phyloP scores from a whole-genome alignment of 23 red algal species.

The Gracilariopsis chorda region DNA sequence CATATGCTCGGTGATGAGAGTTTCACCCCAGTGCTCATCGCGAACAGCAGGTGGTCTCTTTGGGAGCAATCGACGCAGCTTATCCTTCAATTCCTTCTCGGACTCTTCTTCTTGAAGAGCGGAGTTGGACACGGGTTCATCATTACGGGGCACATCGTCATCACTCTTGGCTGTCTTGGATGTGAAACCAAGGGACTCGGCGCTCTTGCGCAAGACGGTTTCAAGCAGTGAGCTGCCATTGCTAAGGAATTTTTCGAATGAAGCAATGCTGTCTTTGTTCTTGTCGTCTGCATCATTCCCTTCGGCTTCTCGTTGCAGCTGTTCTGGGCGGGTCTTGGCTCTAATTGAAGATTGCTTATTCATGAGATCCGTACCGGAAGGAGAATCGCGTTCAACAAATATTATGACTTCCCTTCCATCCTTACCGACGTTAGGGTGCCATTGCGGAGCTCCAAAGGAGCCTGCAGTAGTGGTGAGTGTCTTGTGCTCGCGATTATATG shows the following conservation, averaged over 20 bases:
- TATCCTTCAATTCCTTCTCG: conserved; percentile 7
- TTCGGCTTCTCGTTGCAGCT: neutral
- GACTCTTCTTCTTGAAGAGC: neutral
- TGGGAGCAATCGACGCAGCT: conserved; percentile 8
- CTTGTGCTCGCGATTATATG: neutral
- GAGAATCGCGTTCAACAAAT: conserved; percentile 29
- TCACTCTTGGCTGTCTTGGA: neutral
- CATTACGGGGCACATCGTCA: neutral
- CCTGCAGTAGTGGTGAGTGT: conserved; percentile 32
- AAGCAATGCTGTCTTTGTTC: neutral
- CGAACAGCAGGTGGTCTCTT: neutral
- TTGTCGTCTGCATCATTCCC: neutral
- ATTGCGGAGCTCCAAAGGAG: conserved; percentile 58
- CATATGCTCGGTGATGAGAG: neutral
- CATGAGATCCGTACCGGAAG: neutral
- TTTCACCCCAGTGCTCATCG: conserved; percentile 8
- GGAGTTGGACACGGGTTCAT: neutral
- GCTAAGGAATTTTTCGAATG: conserved; percentile 44
- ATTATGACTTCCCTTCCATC: conserved; percentile 58
- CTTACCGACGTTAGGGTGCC: conserved; percentile 51
- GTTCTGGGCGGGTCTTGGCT: neutral
- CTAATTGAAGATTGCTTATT: neutral
- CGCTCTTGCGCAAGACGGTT: conserved; percentile 47
- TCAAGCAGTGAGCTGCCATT: conserved; percentile 4
- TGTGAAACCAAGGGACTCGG: conserved; percentile 39